A percentile compares a stretch with the other conserved stretches of the same genome.
Evolutionary conservation across 1,139 yeast species (phyloP).

Genomic region (Sugiyamaella neomexicana): DNA sequence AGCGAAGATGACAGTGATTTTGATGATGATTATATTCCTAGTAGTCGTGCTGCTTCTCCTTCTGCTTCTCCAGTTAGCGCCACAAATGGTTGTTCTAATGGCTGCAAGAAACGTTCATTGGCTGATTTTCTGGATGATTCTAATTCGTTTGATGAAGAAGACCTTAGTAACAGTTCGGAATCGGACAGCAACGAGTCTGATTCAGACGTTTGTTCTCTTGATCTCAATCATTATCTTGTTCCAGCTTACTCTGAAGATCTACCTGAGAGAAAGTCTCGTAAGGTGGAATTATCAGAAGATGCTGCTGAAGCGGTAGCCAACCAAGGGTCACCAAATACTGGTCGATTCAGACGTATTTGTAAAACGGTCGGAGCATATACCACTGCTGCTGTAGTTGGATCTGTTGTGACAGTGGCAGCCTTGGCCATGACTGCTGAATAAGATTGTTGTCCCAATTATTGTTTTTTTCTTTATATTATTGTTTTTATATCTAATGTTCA

Average conservation of each 20-base stretch:
- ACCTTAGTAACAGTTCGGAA: too few relatives aligned
- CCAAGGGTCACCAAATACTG: neutral
- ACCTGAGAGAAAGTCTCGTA: constrained; percentile 5
- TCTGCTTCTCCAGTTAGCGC: neutral
- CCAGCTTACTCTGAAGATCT: neutral
- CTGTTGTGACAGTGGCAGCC: constrained; percentile 31
- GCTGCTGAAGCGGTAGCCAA: neutral
- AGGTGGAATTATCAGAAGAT: neutral
- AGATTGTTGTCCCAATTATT: neutral
- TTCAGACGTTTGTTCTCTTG: neutral
- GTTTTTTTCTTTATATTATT: constrained; percentile 11
- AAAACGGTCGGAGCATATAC: constrained; percentile 17
- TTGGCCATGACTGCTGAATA: constrained; percentile 26
- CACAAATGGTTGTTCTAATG: neutral
- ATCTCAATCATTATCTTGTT: neutral
- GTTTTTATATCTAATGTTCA: constrained; percentile 11
- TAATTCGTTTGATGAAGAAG: too few relatives aligned
- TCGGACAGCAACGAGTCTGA: neutral
- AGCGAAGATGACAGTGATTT: too few relatives aligned
- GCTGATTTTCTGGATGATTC: neutral
- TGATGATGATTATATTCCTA: neutral
- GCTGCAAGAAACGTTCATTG: neutral
- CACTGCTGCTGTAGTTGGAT: constrained; percentile 30
- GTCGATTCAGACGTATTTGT: constrained; percentile 2
- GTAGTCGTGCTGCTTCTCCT: neutral